Base-by-base conservation (phyloP, 768 basidiomycete species). In the Obba rivulosa region DNA sequence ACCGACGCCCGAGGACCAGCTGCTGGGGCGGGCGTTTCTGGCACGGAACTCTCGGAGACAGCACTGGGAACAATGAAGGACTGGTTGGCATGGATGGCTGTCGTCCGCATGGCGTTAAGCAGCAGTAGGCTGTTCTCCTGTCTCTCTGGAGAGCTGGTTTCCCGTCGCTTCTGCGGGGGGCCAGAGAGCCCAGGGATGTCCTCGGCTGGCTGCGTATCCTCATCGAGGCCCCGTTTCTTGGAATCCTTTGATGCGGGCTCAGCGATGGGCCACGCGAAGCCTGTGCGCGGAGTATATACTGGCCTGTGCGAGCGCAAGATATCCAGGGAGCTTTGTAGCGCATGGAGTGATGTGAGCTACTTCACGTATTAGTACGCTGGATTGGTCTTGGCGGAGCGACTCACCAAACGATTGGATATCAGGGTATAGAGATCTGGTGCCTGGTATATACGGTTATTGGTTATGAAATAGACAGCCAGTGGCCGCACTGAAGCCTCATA, bases 371-470 rank as follows among this genome's bases (percentile, higher is more conserved):
- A 46, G 45, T 42, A 39, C 10, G 28, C 31, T 46, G 36, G 25
- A 17, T 40, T 34, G 36, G 34, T 16, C 31, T 40, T 28, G 17
- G 49, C n/a, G 36, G 18, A 43, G 20, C 44, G 4, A 58, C 75
- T 59, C 62, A 91, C 91, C 58, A 94, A 68, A 55, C 92, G 82
- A 57, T 89, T 90, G 43, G 90, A 90, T 36, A 94, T 69, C 2
- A 94, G 75, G 9, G 83, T 82, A 61, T 93, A 92, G 28, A 93
- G 70, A 55, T 90, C 85, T 9, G 92, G 92, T 0, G 88, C 81
- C 62, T 89, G 88, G 62, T 93, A 93, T 53, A 93, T 90, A 53
- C 87, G 81, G 61, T 87, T 87, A 67, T 92, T 85, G 70, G 91
- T 78, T 60, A 94, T 81, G 61, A 92, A 94, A 65, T 92, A 94